A percentile compares a stretch with the other conserved stretches of the same genome.
These are phyloP conservation scores for Polychytrium aggregatum DNA, from an alignment of 192 early-diverging fungal species.

Conservation along the genomic window DNA sequence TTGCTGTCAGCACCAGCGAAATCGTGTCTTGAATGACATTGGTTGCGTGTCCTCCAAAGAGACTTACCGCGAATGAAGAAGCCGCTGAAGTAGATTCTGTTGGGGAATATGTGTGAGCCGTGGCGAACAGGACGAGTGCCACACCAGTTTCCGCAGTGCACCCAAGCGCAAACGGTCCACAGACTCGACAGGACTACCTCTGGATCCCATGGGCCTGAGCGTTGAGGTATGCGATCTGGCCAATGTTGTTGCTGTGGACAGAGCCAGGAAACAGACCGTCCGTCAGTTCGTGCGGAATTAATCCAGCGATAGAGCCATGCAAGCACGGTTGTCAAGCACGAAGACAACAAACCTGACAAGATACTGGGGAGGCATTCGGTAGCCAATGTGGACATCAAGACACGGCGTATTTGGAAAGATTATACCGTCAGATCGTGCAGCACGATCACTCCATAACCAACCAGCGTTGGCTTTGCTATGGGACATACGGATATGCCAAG, in stretches of 20 bases:
- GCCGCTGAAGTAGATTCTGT: conserved; percentile 91
- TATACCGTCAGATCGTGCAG: too few species aligned
- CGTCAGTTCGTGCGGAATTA: too few species aligned
- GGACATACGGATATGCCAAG: too few species aligned
- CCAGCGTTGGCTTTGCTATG: too few species aligned
- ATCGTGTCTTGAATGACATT: too few species aligned
- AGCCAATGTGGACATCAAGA: neutral
- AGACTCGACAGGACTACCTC: conserved; percentile 3
- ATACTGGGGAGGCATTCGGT: conserved; percentile 27
- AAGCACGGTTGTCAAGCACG: neutral
- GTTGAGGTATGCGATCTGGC: conserved; percentile 96
- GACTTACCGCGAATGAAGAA: conserved; percentile 90
- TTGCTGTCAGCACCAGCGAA: too few species aligned
- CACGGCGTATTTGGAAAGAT: too few species aligned
- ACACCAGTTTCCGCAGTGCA: too few species aligned
- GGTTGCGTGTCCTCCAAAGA: too few species aligned
- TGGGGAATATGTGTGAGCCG: neutral
- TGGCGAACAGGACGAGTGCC: too few species aligned
- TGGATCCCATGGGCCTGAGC: conserved; percentile 82
- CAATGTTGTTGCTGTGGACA: conserved; percentile 82
- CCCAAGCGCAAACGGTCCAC: neutral
- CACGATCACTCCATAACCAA: too few species aligned
- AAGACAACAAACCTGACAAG: conserved; percentile 63
- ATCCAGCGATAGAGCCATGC: neutral
- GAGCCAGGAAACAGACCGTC: too few species aligned